Conservation (phyloP, 2,329 filamentous ascomycete genomes). For the Epichloe uncinata region DNA sequence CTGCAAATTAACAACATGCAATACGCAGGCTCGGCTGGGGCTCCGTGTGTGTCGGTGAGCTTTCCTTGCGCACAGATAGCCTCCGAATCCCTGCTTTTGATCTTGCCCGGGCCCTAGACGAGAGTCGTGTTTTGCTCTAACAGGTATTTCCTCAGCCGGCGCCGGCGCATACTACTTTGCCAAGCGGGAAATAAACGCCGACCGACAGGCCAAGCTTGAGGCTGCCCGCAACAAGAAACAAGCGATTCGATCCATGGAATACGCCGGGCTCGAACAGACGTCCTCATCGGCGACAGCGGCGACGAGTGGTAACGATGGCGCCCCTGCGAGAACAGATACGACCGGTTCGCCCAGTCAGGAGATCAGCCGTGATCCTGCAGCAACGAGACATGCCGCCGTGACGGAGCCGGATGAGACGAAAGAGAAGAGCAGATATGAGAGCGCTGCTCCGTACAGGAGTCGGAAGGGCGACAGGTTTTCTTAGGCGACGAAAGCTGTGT, state of each 20-base stretch:
- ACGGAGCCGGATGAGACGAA: slow-evolving; percentile 51
- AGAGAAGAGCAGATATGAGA: slow-evolving; percentile 88
- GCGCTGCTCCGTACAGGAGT: slow-evolving; percentile 58
- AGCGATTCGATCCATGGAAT: slow-evolving; percentile 40
- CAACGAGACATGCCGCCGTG: slow-evolving; percentile 66
- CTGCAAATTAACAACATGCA: neutral
- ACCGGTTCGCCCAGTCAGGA: slow-evolving; percentile 56
- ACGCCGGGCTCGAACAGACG: slow-evolving; percentile 25
- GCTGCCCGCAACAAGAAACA: slow-evolving; percentile 53
- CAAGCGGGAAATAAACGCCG: slow-evolving; percentile 86
- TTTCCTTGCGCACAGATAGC: slow-evolving; percentile 1
- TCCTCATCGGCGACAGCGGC: slow-evolving; percentile 21
- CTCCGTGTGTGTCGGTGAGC: slow-evolving; percentile 66
- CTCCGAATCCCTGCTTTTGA: neutral
- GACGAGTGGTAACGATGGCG: slow-evolving; percentile 21
- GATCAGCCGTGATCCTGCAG: slow-evolving; percentile 66
- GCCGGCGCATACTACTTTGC: slow-evolving; percentile 92
- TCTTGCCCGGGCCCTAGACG: too few species aligned
- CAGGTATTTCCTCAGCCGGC: slow-evolving; percentile 45
- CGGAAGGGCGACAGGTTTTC: slow-evolving; percentile 80
- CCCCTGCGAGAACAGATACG: slow-evolving; percentile 44
- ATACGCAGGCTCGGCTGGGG: slow-evolving; percentile 81
- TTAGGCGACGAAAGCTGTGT: slow-evolving; percentile 13
- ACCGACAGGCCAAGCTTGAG: slow-evolving; percentile 60
- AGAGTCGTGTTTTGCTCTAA: neutral